Evolutionary conservation across 371 early-diverging fungal species (phyloP).

Genomic region (Mucor racemosus): DNA sequence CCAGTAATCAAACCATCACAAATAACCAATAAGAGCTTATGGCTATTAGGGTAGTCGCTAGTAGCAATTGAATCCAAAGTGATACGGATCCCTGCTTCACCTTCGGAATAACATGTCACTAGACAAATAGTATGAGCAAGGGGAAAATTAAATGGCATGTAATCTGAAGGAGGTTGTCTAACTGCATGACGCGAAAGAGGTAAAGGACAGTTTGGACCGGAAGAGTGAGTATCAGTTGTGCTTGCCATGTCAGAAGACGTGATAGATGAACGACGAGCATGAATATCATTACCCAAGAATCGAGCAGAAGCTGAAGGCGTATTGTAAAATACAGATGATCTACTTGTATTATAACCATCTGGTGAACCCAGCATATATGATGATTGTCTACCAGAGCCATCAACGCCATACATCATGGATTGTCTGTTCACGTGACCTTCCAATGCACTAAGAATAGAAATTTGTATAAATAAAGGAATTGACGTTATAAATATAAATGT

Average conservation of each 20-base stretch:
- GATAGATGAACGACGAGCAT: constrained; percentile 45
- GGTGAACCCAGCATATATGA: constrained; percentile 7
- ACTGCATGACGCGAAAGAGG: constrained; percentile 47
- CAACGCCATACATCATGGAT: constrained; percentile 15
- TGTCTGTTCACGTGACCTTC: constrained; percentile 25
- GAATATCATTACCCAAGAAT: constrained; percentile 24
- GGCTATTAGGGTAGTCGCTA: constrained; percentile 90
- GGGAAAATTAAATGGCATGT: constrained; percentile 73
- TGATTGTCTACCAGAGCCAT: constrained; percentile 8
- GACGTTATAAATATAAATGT: neutral
- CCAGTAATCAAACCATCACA: constrained; percentile 92
- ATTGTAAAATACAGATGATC: constrained; percentile 19
- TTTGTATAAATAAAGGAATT: constrained; percentile 9
- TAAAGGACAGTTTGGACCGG: constrained; percentile 34
- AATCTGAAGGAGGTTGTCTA: constrained; percentile 55
- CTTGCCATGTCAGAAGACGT: constrained; percentile 34
- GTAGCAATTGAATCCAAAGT: constrained; percentile 95
- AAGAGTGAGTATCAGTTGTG: constrained; percentile 12
- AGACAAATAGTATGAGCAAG: constrained; percentile 78
- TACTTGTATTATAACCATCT: constrained; percentile 16
- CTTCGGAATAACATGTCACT: constrained; percentile 94
- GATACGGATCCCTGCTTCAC: constrained; percentile 84
- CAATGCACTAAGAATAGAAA: constrained; percentile 14
- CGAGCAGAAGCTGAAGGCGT: constrained; percentile 24
- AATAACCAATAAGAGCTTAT: constrained; percentile 91